Evolutionary conservation across 192 early-diverging fungal species (phyloP).

Genomic region (Neocallimastix lanati): DNA sequence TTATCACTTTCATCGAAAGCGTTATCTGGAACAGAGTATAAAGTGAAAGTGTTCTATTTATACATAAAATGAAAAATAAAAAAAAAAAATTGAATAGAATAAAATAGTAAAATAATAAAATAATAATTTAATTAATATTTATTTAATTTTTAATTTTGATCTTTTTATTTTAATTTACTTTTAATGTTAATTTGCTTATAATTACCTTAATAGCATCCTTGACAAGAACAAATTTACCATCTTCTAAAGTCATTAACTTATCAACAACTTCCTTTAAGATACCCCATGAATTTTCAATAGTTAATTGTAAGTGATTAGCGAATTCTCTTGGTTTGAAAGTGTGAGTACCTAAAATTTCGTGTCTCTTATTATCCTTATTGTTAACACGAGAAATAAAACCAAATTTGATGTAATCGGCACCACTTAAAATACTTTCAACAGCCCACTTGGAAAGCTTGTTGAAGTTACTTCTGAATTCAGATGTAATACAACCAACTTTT

Average conservation of each 20-base stretch:
- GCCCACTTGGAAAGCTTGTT: constrained; percentile 90
- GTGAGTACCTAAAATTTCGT: constrained; percentile 65
- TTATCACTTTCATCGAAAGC: neutral
- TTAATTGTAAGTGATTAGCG: constrained; percentile 71
- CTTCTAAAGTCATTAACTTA: constrained; percentile 58
- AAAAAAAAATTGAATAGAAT: too few relatives aligned
- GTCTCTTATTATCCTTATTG: constrained; percentile 59
- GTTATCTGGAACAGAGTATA: constrained; percentile 54
- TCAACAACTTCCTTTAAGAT: constrained; percentile 88
- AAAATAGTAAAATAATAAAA: too few relatives aligned
- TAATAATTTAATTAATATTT: too few relatives aligned
- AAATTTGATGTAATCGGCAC: constrained; percentile 75
- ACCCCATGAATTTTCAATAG: constrained; percentile 80
- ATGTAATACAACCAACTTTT: constrained; percentile 87
- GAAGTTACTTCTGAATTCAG: constrained; percentile 94
- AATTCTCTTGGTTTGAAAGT: constrained; percentile 80
- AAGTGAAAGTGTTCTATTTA: constrained; percentile 45
- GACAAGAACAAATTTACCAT: constrained; percentile 88
- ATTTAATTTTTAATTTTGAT: too few relatives aligned
- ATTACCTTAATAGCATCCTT: constrained; percentile 88
- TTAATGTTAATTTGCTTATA: neutral
- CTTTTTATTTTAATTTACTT: neutral
- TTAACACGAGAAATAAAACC: constrained; percentile 57
- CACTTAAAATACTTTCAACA: constrained; percentile 73
- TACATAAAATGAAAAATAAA: too few relatives aligned